These are phyloP conservation scores for Hypseocharis bilobata DNA, from an alignment of 441 rosid genomes.

Conservation along the genomic window DNA sequence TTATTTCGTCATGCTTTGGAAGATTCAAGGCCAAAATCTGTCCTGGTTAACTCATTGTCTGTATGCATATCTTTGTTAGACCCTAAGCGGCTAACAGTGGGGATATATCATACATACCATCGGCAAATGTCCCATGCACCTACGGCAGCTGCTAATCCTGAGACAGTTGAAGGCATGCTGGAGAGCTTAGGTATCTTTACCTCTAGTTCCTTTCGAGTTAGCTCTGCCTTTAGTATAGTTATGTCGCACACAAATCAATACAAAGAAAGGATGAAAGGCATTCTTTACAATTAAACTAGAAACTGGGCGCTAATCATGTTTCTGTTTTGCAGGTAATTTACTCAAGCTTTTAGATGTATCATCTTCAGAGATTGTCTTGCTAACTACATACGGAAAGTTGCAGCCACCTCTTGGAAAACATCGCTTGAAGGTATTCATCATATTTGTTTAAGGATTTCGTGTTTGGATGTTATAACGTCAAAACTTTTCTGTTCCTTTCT, in stretches of 20 bases:
- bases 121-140: conserved; percentile 60
- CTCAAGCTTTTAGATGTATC: conserved; percentile 71
- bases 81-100: conserved; percentile 67
- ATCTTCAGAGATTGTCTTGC: conserved; percentile 45
- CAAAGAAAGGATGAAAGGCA: too few species aligned
- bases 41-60: conserved; percentile 73
- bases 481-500: conserved; percentile 3
- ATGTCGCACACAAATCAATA: too few species aligned
- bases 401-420: conserved; percentile 96
- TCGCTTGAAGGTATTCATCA: conserved; percentile 60
- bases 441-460: not conserved
- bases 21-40: conserved; percentile 80
- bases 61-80: conserved; percentile 86
- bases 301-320: conserved; percentile 6
- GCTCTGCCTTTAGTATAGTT: not conserved
- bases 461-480: not conserved
- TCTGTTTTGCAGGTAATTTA: conserved; percentile 51
- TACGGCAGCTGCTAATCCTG: conserved; percentile 46
- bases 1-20: conserved; percentile 75
- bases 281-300: not conserved
- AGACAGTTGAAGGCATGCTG: conserved; percentile 81
- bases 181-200: conserved; percentile 65
- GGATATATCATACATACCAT: conserved; percentile 50
- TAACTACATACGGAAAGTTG: conserved; percentile 81
- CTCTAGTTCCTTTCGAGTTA: not conserved